Conservation (phyloP, 805 yeast species). For the Metschnikowia colocasiae region DNA sequence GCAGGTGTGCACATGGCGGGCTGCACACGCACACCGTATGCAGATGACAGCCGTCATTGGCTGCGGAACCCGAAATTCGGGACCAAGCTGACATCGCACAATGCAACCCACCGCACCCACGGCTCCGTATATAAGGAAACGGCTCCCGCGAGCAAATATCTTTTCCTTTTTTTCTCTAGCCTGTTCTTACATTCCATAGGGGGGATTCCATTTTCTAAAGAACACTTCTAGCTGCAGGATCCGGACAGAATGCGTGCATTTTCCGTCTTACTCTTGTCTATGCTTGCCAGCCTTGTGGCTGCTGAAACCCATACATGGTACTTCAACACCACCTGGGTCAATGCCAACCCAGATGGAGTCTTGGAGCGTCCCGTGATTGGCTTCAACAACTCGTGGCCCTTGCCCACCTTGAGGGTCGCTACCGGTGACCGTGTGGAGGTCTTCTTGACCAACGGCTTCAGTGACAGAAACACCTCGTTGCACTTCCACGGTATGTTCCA, state of each 20-base stretch:
- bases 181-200: constrained; percentile 21
- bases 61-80: constrained; percentile 15
- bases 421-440: constrained; percentile 77
- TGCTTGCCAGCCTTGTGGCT: constrained; percentile 19
- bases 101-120: not conserved
- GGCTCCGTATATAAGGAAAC: constrained; percentile 9
- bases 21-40: not conserved
- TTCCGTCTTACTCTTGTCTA: constrained; percentile 18
- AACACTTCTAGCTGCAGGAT: constrained; percentile 12
- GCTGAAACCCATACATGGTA: constrained; percentile 59
- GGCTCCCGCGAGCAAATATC: constrained; percentile 12
- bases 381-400: constrained; percentile 73
- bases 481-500: constrained; percentile 96
- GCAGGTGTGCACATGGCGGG: not conserved
- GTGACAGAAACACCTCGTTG: constrained; percentile 61
- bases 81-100: not conserved
- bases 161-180: constrained; percentile 18
- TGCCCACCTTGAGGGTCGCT: constrained; percentile 76
- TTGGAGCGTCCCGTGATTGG: constrained; percentile 57
- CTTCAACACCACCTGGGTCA: constrained; percentile 64
- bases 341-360: constrained; percentile 66
- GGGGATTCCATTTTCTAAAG: constrained; percentile 11
- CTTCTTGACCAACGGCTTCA: constrained; percentile 72
- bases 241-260: constrained; percentile 15
- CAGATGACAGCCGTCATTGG: constrained; percentile 14